These are phyloP conservation scores for Bombardia bombarda DNA, from an alignment of 495 filamentous ascomycete genomes.

Conservation along the genomic window DNA sequence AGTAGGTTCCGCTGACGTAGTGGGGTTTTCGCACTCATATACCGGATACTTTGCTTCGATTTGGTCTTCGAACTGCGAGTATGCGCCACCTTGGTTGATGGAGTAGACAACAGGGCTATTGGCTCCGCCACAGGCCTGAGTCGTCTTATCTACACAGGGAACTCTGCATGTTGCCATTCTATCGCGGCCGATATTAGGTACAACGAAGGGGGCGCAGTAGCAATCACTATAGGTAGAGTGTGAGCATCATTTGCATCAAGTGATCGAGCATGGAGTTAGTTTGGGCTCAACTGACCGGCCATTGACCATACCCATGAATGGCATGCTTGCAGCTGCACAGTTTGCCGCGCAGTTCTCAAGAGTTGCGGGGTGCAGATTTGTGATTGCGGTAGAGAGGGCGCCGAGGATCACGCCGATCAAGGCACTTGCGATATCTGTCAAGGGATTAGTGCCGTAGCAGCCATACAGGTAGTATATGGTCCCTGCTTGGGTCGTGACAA, in stretches of 20 bases:
- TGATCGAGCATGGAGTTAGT: too few species aligned
- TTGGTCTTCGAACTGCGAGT: too few species aligned
- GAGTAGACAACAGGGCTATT: neutral
- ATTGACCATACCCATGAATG: slow-evolving; percentile 1
- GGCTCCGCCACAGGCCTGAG: neutral
- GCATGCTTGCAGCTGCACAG: neutral
- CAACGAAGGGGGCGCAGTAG: neutral
- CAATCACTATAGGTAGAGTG: too few species aligned
- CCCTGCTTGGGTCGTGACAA: neutral
- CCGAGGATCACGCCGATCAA: neutral
- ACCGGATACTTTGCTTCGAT: too few species aligned
- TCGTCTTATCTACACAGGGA: neutral
- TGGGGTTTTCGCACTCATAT: too few species aligned
- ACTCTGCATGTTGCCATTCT: slow-evolving; percentile 3
- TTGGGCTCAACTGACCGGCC: neutral
- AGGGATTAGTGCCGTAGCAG: slow-evolving; percentile 4
- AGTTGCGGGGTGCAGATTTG: neutral
- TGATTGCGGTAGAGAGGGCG: neutral
- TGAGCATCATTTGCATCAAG: too few species aligned
- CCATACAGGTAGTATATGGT: slow-evolving; percentile 2
- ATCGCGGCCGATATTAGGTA: neutral
- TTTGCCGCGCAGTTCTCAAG: slow-evolving; percentile 1
- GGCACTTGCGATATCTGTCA: neutral
- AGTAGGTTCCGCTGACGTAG: too few species aligned
- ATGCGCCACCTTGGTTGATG: neutral